A percentile compares a stretch with the other conserved stretches of the same genome.
phyloP scores from a whole-genome alignment of 257 asterid genomes.

The Cordia subcordata region DNA sequence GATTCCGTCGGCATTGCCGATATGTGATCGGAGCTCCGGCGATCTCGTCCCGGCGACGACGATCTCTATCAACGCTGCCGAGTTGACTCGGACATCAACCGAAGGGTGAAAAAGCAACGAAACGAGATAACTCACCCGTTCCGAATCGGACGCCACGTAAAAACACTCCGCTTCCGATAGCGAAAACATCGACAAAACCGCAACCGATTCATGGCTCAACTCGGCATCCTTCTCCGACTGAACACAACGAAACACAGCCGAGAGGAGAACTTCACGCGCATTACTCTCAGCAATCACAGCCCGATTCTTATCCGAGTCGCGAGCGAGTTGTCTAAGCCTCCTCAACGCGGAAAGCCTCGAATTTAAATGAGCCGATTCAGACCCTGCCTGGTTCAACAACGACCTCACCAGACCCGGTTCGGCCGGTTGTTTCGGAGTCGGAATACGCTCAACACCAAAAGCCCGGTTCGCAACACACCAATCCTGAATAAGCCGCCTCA shows the following conservation, averaged over 20 bases:
- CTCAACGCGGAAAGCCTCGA: slow-evolving; percentile 57
- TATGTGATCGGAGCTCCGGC: slow-evolving; percentile 66
- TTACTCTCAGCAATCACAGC: slow-evolving; percentile 50
- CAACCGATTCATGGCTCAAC: slow-evolving; percentile 60
- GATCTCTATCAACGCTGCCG: slow-evolving; percentile 83
- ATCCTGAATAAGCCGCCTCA: slow-evolving; percentile 86
- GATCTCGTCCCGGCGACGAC: slow-evolving; percentile 64
- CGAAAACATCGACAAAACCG: slow-evolving; percentile 54
- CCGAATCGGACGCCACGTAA: slow-evolving; percentile 55
- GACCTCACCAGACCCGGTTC: slow-evolving; percentile 69
- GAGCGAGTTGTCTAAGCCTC: slow-evolving; percentile 62
- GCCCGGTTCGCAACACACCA: slow-evolving; percentile 95
- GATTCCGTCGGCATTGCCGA: slow-evolving; percentile 60
- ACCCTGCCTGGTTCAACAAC: slow-evolving; percentile 55
- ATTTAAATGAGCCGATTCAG: slow-evolving; percentile 34
- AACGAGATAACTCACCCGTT: slow-evolving; percentile 51
- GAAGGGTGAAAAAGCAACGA: slow-evolving; percentile 71
- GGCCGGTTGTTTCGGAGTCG: slow-evolving; percentile 98
- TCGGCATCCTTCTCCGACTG: slow-evolving; percentile 32
- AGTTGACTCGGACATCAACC: slow-evolving; percentile 73
- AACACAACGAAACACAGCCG: slow-evolving; percentile 36
- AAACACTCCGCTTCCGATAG: slow-evolving; percentile 65
- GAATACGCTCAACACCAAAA: slow-evolving; percentile 81
- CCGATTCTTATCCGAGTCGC: slow-evolving; percentile 86
- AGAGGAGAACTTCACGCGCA: slow-evolving; percentile 48